phyloP scores from a whole-genome alignment of 2,329 filamentous ascomycete species.

The Spiromastix sp. region DNA sequence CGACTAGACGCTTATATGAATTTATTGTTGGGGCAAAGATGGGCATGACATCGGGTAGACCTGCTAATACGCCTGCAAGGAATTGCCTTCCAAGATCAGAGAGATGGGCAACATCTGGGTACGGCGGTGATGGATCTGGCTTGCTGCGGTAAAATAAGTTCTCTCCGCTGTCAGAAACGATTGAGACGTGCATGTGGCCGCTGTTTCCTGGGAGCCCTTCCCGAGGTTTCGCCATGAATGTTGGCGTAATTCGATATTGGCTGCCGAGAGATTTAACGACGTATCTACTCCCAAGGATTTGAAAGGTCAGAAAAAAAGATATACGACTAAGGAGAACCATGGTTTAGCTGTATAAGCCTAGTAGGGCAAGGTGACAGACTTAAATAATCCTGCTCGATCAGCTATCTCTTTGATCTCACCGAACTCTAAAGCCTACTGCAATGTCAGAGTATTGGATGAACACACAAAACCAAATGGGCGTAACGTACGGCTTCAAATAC shows the following conservation, averaged over 20 bases:
- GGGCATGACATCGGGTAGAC: constrained; percentile 91
- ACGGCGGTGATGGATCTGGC: constrained; percentile 60
- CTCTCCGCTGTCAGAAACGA: constrained; percentile 67
- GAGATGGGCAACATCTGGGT: constrained; percentile 64
- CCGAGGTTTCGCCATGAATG: constrained; percentile 97
- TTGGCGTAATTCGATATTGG: constrained; percentile 84
- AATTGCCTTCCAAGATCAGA: constrained; percentile 89
- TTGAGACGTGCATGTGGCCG: constrained; percentile 88
- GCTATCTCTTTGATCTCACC: constrained; percentile 83
- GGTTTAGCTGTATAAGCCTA: no score
- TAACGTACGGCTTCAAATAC: constrained; percentile 75
- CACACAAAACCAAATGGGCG: no score
- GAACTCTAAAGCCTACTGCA: constrained; percentile 64
- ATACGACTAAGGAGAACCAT: no score
- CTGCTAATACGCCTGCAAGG: constrained; percentile 78
- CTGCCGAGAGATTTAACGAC: constrained; percentile 81
- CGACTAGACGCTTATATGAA: constrained; percentile 94
- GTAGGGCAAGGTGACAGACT: constrained; percentile 42
- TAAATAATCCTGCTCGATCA: constrained; percentile 85
- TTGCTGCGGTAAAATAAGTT: constrained; percentile 72
- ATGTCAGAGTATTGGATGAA: no score
- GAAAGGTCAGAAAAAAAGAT: no score
- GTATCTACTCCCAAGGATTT: constrained; percentile 49
- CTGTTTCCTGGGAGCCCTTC: constrained; percentile 88
- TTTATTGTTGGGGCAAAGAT: constrained; percentile 90